A percentile compares a stretch with the other conserved stretches of the same genome.
Evolutionary conservation across 2,329 filamentous ascomycete species (phyloP).

Genomic region (Lojkania enalia): DNA sequence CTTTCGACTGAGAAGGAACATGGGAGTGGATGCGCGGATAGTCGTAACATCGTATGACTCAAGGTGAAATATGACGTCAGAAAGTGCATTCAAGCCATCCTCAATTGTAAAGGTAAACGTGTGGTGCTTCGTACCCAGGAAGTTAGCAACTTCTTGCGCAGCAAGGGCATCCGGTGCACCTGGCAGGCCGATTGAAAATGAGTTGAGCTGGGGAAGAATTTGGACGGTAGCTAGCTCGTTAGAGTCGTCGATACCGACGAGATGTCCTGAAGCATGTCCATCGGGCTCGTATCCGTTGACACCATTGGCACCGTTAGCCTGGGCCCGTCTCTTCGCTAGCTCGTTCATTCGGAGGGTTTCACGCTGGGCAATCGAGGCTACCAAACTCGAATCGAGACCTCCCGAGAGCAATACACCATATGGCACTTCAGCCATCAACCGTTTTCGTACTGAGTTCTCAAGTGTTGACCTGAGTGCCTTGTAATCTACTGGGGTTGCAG

Average conservation of each 20-base stretch:
- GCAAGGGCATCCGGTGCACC: constrained; percentile 91
- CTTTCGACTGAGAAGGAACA: constrained; percentile 97
- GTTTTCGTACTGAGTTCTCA: constrained; percentile 91
- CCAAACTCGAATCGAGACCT: constrained; percentile 91
- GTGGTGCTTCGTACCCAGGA: constrained; percentile 96
- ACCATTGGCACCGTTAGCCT: constrained; percentile 49
- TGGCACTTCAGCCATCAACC: constrained; percentile 97
- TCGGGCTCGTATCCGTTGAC: constrained; percentile 47
- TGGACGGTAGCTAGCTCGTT: constrained; percentile 88
- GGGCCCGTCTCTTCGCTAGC: constrained; percentile 48
- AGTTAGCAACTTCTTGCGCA: constrained; percentile 90
- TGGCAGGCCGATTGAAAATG: constrained; percentile 96
- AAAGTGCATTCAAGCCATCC: constrained; percentile 93
- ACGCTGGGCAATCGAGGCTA: constrained; percentile 92
- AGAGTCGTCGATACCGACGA: constrained; percentile 93
- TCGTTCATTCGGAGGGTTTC: constrained; percentile 80
- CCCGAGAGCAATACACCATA: constrained; percentile 96
- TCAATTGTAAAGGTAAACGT: constrained; percentile 98
- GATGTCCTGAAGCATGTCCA: constrained; percentile 46
- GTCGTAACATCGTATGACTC: constrained; percentile 98
- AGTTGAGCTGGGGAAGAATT: constrained; percentile 93
- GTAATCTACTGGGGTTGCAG: constrained; percentile 78
- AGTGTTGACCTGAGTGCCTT: constrained; percentile 79
- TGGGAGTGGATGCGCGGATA: constrained; percentile 95
- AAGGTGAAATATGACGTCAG: constrained; percentile 96